Base-by-base conservation (phyloP, 768 basidiomycete species). In the Favolaschia claudopus region DNA sequence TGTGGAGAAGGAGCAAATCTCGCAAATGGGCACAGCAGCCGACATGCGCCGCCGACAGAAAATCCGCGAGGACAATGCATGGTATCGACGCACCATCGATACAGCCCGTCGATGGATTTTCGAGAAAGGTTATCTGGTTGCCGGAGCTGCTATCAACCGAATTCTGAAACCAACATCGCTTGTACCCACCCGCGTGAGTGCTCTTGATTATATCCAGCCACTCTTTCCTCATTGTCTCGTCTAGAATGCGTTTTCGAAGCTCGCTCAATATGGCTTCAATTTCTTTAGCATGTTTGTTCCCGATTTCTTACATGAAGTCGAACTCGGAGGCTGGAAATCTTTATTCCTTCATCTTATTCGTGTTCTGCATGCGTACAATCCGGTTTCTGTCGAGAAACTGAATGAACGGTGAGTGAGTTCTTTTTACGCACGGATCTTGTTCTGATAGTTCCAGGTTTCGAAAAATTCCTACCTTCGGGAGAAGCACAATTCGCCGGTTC, bases 281-380 rank as follows among this genome's bases (percentile, higher is more conserved):
- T 48, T 66, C 7, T 69, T 52, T 42, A 13, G 20, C 9, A 48
- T 70, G 31, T 63, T 70, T 17, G 64, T 68, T 1, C 59, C 66
- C 2, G 70, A 71, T 37, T 51, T 73, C 12, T 29, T 73, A 39
- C 72, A 72, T 40, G 71, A 73, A 45, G 58, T 71, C 39, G 71
- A 72, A 52, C 61, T 71, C 3, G 73, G 73, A 3, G 67, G 62
- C 1, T 68, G 66, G 63, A 75, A 73, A 45, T 52, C 66, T 1
- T 12, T 74, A 0, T 66, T 75, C 19, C 58, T 47, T 1, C 73
- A 74, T 46, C 48, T 72, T 1, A 42, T 74, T 3, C 67, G 71
- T 4, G 64, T 72, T 5, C 50, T 74, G 4, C 27, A 66, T 15
- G 58, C 56, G 1, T 13, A 49, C 32, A 57, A 58, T 15, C 29